Evolutionary conservation across 2,329 filamentous ascomycete species (phyloP).

Genomic region (Neopestalotiopsis clavispora): DNA sequence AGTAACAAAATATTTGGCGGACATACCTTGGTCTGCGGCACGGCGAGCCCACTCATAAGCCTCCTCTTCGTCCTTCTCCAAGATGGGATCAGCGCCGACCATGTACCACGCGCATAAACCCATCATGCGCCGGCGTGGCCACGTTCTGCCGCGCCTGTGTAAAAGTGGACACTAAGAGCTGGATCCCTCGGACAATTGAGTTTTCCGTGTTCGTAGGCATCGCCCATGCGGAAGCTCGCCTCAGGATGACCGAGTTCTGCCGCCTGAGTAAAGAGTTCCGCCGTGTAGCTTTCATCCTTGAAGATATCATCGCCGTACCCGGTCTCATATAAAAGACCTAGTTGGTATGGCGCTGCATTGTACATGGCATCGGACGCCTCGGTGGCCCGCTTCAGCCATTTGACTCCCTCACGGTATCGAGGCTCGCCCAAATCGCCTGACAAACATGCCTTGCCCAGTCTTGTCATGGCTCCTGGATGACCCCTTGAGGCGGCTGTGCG

Average conservation of each 20-base stretch:
- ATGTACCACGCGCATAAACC: conserved; percentile 98
- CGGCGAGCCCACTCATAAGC: conserved; percentile 94
- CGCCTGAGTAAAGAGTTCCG: conserved; percentile 91
- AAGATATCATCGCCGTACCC: conserved; percentile 97
- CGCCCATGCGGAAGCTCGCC: conserved; percentile 87
- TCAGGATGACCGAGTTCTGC: conserved; percentile 90
- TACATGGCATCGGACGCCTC: conserved; percentile 92
- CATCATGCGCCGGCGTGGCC: conserved; percentile 95
- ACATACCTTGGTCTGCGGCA: conserved; percentile 83
- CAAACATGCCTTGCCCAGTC: conserved; percentile 88
- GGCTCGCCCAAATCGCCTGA: conserved; percentile 87
- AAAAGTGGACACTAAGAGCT: conserved; percentile 94
- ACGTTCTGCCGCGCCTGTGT: conserved; percentile 86
- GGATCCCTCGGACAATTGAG: conserved; percentile 89
- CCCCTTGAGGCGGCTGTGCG: conserved; percentile 89
- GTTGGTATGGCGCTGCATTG: conserved; percentile 89
- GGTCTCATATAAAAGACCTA: conserved; percentile 85
- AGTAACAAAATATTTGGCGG: not conserved
- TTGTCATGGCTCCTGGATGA: conserved; percentile 92
- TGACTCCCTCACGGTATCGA: conserved; percentile 87
- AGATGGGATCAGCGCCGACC: conserved; percentile 87
- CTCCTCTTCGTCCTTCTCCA: conserved; percentile 95
- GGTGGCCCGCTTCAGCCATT: conserved; percentile 93
- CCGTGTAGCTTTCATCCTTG: conserved; percentile 86
- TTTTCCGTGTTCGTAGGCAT: conserved; percentile 93